phyloP scores from a whole-genome alignment of 768 basidiomycete genomes.

The Galerina marginata region DNA sequence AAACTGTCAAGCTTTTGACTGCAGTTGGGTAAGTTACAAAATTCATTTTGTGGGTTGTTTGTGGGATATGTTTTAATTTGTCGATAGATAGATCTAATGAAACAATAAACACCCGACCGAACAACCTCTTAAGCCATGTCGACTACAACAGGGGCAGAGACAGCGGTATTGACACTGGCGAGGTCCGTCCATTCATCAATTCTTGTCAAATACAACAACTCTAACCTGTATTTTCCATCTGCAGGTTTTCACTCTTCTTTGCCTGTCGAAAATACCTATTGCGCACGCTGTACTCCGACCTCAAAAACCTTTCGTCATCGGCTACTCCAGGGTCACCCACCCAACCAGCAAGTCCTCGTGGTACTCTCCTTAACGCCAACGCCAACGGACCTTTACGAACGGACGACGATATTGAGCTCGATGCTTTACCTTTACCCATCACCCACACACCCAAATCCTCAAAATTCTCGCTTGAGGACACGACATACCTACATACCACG shows the following conservation, averaged over 20 bases:
- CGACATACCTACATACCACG: slow-evolving; percentile 50
- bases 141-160: slow-evolving; percentile 23
- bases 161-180: slow-evolving; percentile 22
- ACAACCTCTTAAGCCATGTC: slow-evolving; percentile 1
- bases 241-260: slow-evolving; percentile 57
- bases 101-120: neutral
- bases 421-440: slow-evolving; percentile 43
- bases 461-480: slow-evolving; percentile 21
- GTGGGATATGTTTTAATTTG: too few relatives aligned
- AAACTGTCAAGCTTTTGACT: too few relatives aligned
- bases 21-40: too few relatives aligned
- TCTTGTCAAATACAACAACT: too few relatives aligned
- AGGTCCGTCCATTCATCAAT: slow-evolving; percentile 18
- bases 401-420: slow-evolving; percentile 40
- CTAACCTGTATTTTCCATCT: neutral
- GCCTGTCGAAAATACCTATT: slow-evolving; percentile 66
- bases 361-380: slow-evolving; percentile 5
- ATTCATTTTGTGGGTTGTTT: too few relatives aligned
- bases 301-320: slow-evolving; percentile 50
- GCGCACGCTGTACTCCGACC: slow-evolving; percentile 61
- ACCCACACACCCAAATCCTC: slow-evolving; percentile 32
- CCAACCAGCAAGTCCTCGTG: neutral
- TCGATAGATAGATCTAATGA: neutral
- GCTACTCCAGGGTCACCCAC: slow-evolving; percentile 24
- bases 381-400: slow-evolving; percentile 19